Percentiles rank a stretch among this genome's conserved stretches.
phyloP scores from a whole-genome alignment of 305 asterid species.

The Fraxinus ornus region DNA sequence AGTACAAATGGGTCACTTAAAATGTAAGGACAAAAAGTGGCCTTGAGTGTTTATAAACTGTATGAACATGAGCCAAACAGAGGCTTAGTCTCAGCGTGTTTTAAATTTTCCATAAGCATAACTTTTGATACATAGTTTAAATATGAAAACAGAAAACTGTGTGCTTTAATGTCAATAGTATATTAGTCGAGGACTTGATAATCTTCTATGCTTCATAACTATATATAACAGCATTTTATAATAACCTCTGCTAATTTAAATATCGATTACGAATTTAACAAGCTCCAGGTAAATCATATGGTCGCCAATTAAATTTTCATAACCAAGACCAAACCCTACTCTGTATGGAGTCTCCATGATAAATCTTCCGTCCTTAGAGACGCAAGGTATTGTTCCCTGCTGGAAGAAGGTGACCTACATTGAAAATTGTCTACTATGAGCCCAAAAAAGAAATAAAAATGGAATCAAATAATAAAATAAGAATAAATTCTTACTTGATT shows the following conservation, averaged over 20 bases:
- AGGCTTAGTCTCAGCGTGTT: background rate
- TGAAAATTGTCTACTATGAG: conserved; percentile 29
- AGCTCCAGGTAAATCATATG: conserved; percentile 20
- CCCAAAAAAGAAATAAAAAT: conserved; percentile 10
- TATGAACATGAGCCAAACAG: background rate
- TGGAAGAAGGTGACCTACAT: conserved; percentile 89
- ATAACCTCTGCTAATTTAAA: background rate
- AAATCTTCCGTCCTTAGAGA: conserved; percentile 86
- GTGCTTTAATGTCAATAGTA: background rate
- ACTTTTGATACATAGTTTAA: background rate
- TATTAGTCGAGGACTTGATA: background rate
- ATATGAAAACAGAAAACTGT: background rate
- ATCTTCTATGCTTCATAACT: conserved; percentile 2
- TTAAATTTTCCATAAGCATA: background rate
- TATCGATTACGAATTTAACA: conserved; percentile 9
- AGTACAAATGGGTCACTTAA: background rate
- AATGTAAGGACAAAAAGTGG: background rate
- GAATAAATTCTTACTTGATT: conserved; percentile 64
- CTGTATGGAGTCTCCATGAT: conserved; percentile 90
- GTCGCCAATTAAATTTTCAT: background rate
- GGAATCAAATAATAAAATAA: conserved; percentile 13
- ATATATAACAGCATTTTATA: background rate
- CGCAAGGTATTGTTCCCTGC: conserved; percentile 98
- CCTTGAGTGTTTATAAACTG: background rate
- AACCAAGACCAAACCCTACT: conserved; percentile 47